Base-by-base conservation (phyloP, 2,329 filamentous ascomycete species). In the Hypomyces rosellus region DNA sequence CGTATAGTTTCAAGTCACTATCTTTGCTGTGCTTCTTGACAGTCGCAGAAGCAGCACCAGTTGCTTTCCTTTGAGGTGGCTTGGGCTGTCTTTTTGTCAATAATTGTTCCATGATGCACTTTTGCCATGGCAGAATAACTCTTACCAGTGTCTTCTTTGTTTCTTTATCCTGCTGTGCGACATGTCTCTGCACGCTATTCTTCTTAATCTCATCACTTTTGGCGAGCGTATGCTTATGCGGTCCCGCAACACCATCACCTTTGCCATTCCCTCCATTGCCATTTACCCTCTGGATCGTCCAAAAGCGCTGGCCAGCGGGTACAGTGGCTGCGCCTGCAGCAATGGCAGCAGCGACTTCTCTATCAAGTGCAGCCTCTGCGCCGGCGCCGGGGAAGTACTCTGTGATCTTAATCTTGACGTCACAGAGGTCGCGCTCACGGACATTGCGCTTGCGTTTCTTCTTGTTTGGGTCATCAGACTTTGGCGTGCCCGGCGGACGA, bases 381-480 rank as follows among this genome's bases (percentile, higher is more conserved):
- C 69, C 65, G 1, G 71, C 66, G 64, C 77, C 79, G 9, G 84
- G 79, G 48, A 86, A 85, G 68, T 88, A 88, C 66, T 91, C 87
- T 3, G 86, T 89, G 53, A 91, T 88, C 66, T 90, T 91, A 65
- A 91, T 89, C 69, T 91, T 91, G 56, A 91, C 87, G 65, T 91
- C 86, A 64, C 88, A 92, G n/a, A 90, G 74, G 68, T 90, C 85
- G 12, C 85, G 76, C 65, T 88, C 82, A 39, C 88, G 76, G n/a
- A 84, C 84, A 34, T 78, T 82, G 22, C 88, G 82, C 68, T 89
- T 90, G 36, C 88, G 78, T 67, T 89, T 90, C 75, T 89, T 90
- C 72, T 89, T 90, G 64, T 82, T 84, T 0, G 88, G 87, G 59
- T 91, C 86, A 43, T 86, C 81, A 1, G 85, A 88, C 65, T 91